Base-by-base conservation (phyloP, 495 filamentous ascomycete species). In the Aspergillus bridgeri region DNA sequence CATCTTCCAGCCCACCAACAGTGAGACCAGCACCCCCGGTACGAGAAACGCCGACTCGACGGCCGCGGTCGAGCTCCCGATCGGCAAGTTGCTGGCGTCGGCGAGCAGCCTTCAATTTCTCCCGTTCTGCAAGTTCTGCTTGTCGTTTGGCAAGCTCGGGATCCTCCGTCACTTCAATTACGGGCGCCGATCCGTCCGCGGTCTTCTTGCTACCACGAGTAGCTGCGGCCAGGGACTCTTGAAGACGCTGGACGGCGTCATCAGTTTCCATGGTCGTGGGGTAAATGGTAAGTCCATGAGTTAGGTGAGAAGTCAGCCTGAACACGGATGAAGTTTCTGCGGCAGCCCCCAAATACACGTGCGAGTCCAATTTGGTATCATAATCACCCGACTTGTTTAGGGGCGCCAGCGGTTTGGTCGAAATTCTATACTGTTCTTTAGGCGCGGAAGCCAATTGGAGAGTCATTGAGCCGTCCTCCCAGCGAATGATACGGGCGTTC, bases 391-490 rank as follows among this genome's bases (percentile, higher is more conserved):
- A 79, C 18, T 83, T 83, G 60, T 79, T 80, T 42, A 85, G 80
- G 43, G 90, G 89, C 1, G 88, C 89, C 55, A 96, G 86, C 3
- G 80, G 69, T 73, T 92, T 93, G 60, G 82, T 83, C 55, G 85
- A 76, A 42, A 96, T 83, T 60, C 89, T 85, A 75, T 90, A 96
- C 62, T 96, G 91, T 60, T 89, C 86, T 50, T 79, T 78, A 8
- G 92, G 89, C 6, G 85, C 78, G 0, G 82, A 84, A 21, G 85
- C 88, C 33, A 90, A 74, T 65, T 91, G 88, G 9, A 97, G 77
- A 17, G 92, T 96, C 24, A 91, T 70, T 6, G 89, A 91, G 42
- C 90, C 90, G 64, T 96, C 90, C 57, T 88, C 89, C 91, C 91
- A 96, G 58, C 81, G 83, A 55, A 91, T 83, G 24, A 93, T 75